Evolutionary conservation across 306 rosid species (phyloP), one percentile per base, ranked within the genome.

Genomic region (Vachellia collinsii): DNA sequence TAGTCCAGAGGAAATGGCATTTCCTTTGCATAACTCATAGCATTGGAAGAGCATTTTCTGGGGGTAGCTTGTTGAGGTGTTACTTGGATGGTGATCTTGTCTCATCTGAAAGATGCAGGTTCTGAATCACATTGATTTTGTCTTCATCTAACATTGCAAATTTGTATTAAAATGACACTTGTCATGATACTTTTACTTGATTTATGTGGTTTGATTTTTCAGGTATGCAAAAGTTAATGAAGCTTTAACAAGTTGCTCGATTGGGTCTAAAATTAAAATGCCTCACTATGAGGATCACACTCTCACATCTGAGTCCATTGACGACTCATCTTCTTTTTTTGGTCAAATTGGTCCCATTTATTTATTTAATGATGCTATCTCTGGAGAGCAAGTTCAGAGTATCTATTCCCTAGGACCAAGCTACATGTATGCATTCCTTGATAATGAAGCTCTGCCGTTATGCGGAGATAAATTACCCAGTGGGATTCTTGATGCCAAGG

Each of bases 31-130:
- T 95, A 83, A 91, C 98, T 59, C 99, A 95, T 77, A 93, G 97
- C 88, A 93, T 95, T 77, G 99, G 99, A 82, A 91, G 99, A 85
- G 93, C 99, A 74, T 95, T 95, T 87, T 95, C 98, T 23, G 97
- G 94, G 23, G 98, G 99, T 85, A 95, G 99, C 89, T 85, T 93
- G 87, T 81, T 95, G 85, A 90, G 90, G 86, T 95, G 94, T 86
- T 91, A 91, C 72, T 82, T 95, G 83, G 97, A 95, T 83, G 99
- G 98, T 76, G 86, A 82, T 83, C 99, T 95, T 74, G 89, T 95
- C 78, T 91, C 99, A 61, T 95, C 97, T 51, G 98, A 95, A 87
- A 90, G 91, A 91, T 95, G 99, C 99, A 95, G 99, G 99, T 95
- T 77, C 29, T 54, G 54, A 79, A 63, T 77, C 72, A 29, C 67